Evolutionary conservation across 495 filamentous ascomycete genomes (phyloP), one percentile per base, ranked within the genome.

Genomic region (Penicillium crystallinum): DNA sequence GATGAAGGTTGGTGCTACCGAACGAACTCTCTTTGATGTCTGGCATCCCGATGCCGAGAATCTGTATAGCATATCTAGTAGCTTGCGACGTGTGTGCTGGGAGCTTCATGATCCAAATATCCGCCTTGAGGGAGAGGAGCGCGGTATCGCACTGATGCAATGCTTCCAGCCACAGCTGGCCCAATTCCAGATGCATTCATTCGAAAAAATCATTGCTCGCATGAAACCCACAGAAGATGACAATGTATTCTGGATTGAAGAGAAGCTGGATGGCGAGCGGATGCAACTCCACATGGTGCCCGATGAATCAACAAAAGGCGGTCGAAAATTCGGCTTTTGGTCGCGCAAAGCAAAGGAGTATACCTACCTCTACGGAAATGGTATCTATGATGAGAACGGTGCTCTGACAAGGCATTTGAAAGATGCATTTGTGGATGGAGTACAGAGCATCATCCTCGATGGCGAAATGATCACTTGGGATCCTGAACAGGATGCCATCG

Each of bases 381-480:
- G 84, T 1, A 80, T 95, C 34, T 70, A 85, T 31, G 88, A 96
- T 56, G 83, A 86, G 11, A 83, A 85, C 37, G 81, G 81, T n/a
- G 82, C 90, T 8, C 63, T 97, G 17, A 95, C 93, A 0, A 74
- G 90, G 27, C 83, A 95, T 62, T 69, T 97, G 11, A 81, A 83
- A 45, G 76, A 82, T 48, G 90, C 89, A 4, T 98, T 98, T 61
- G 73, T 82, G 14, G 75, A 83, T 6, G 82, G 84, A 0, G 91
- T 97, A 8, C 73, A 84, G 38, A 89, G 90, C 61, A 78, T 97
- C 59, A 95, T 98, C 27, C 75, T 98, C 2, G 93, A 98, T 58
- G 93, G 93, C 9, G 93, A 98, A 68, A 98, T 98, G 93, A 89
- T 98, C 46, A 96, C 91, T 8, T 98, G 95, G 95, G 90, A 97